Conservation (phyloP, 148 eudicot genomes). For the Hydrangea macrophylla region DNA sequence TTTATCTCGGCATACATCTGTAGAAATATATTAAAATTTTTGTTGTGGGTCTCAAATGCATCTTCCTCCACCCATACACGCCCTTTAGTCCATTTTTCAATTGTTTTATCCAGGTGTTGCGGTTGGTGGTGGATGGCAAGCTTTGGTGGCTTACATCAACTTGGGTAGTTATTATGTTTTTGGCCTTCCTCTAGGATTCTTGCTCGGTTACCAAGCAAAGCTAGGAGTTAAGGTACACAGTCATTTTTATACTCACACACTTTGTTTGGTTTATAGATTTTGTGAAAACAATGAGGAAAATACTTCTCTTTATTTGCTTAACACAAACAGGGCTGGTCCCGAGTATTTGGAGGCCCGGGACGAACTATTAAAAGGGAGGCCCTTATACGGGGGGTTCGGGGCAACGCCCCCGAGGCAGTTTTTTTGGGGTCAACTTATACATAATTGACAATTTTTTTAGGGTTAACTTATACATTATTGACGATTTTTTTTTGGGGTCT, state of each 20-base stretch:
- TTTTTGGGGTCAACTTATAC: too few relatives aligned
- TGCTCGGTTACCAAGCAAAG: slow-evolving; percentile 62
- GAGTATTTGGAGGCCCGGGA: too few relatives aligned
- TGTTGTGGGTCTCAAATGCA: not conserved
- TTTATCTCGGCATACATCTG: not conserved
- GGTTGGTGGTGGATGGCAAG: slow-evolving; percentile 91
- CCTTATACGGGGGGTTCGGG: too few relatives aligned
- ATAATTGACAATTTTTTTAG: too few relatives aligned
- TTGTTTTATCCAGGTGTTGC: slow-evolving; percentile 57
- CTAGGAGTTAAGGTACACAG: slow-evolving; percentile 57
- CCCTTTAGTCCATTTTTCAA: not conserved
- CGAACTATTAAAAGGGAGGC: too few relatives aligned
- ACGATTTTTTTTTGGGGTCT: too few relatives aligned
- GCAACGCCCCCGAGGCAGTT: too few relatives aligned
- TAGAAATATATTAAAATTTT: too few relatives aligned
- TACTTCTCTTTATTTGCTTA: not conserved
- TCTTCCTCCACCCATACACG: not conserved
- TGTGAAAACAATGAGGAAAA: not conserved
- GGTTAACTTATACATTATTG: too few relatives aligned
- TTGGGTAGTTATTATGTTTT: slow-evolving; percentile 63
- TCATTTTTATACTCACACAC: not conserved
- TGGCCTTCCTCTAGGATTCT: slow-evolving; percentile 64
- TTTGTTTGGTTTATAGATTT: not conserved
- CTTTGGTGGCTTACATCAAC: slow-evolving; percentile 68
- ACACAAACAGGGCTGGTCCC: too few relatives aligned